Evolutionary conservation across 805 yeast genomes (phyloP).

Genomic region (Myxozyma geophila): DNA sequence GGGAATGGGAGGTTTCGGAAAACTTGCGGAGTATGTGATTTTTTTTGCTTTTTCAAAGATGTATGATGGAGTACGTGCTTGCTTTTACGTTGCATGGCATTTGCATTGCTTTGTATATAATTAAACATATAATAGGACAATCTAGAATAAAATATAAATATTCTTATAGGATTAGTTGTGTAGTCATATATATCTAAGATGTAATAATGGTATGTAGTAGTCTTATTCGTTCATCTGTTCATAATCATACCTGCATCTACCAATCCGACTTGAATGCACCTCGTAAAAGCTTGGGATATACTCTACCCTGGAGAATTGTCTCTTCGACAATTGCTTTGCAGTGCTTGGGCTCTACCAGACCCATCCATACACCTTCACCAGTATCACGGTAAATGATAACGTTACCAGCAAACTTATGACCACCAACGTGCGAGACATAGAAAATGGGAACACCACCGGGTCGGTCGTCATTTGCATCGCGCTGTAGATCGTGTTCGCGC

Average conservation of each 20-base stretch:
- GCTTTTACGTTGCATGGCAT: background rate
- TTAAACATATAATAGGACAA: background rate
- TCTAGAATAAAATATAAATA: background rate
- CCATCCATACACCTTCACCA: conserved; percentile 87
- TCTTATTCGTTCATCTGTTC: background rate
- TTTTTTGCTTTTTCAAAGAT: background rate
- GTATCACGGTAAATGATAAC: conserved; percentile 72
- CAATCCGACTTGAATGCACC: conserved; percentile 47
- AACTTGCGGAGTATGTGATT: background rate
- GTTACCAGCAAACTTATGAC: conserved; percentile 93
- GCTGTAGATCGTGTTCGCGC: conserved; percentile 68
- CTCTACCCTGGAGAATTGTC: conserved; percentile 68
- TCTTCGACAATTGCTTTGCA: conserved; percentile 75
- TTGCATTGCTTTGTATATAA: conserved; percentile 6
- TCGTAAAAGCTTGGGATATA: conserved; percentile 73
- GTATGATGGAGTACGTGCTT: conserved; percentile 4
- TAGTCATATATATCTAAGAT: background rate
- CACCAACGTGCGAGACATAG: conserved; percentile 88
- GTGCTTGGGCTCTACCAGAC: conserved; percentile 78
- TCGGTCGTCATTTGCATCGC: conserved; percentile 78
- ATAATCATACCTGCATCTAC: conserved; percentile 31
- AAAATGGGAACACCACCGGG: conserved; percentile 74
- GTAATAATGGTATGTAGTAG: too few relatives aligned
- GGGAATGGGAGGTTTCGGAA: background rate
- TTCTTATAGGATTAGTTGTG: background rate